Conservation (phyloP, 192 early-diverging fungal genomes). For the Linnemannia elongata region DNA sequence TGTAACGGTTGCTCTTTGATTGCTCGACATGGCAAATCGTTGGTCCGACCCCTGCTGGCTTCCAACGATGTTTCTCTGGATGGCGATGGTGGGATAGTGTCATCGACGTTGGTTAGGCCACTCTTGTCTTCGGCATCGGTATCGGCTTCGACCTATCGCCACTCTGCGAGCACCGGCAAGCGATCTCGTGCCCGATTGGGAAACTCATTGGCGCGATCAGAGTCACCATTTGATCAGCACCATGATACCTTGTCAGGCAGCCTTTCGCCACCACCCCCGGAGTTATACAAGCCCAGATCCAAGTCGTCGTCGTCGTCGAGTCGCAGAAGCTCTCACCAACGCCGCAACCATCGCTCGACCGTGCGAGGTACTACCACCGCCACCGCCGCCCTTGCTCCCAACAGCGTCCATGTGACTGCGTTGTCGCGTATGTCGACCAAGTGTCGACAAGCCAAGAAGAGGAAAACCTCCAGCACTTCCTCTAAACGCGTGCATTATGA, state of each 20-base stretch:
- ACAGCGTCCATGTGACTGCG: not conserved
- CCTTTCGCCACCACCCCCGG: not conserved
- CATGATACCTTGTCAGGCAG: not conserved
- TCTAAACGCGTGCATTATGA: no score
- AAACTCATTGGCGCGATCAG: not conserved
- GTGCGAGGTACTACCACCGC: not conserved
- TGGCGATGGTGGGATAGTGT: not conserved
- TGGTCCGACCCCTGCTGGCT: no score
- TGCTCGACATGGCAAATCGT: not conserved
- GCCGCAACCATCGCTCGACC: not conserved
- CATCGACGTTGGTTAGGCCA: not conserved
- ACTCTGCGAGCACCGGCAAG: not conserved
- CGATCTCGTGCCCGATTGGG: not conserved
- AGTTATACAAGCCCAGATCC: not conserved
- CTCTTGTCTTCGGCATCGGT: not conserved
- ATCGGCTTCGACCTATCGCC: not conserved
- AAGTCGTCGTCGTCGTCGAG: not conserved
- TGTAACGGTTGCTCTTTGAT: slow-evolving; percentile 26
- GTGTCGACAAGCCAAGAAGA: no score
- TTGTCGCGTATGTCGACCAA: no score
- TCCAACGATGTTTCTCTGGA: not conserved
- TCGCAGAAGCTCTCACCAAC: not conserved
- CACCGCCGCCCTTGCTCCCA: no score
- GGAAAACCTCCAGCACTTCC: no score
- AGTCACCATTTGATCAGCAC: not conserved